Evolutionary conservation across 768 basidiomycete genomes (phyloP).

Genomic region (Cantharellus cinnabarinus): DNA sequence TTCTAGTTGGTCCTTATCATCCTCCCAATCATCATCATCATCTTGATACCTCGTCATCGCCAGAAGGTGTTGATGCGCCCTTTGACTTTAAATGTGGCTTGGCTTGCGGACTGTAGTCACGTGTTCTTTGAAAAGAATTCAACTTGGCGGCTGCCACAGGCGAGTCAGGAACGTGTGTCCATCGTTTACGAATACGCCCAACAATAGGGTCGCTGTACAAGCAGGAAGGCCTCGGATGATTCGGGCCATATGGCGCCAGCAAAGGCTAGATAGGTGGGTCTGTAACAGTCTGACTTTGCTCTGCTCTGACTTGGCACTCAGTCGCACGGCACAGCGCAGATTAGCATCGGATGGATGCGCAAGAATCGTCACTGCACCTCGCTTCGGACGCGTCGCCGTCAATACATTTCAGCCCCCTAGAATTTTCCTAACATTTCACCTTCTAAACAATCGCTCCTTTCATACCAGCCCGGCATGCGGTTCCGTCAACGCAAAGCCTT

Average conservation of each 20-base stretch:
- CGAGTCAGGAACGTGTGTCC: background rate
- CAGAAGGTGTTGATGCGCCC: background rate
- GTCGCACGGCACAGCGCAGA: too few relatives aligned
- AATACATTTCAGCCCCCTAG: too few relatives aligned
- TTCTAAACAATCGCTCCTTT: too few relatives aligned
- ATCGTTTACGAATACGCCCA: background rate
- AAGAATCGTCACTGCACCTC: too few relatives aligned
- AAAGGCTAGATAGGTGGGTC: background rate
- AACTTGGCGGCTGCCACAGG: background rate
- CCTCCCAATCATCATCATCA: too few relatives aligned
- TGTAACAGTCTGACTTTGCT: background rate
- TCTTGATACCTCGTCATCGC: too few relatives aligned
- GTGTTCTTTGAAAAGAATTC: background rate
- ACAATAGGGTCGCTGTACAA: background rate
- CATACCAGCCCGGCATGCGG: too few relatives aligned
- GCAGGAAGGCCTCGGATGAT: background rate
- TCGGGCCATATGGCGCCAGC: background rate
- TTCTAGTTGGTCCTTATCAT: too few relatives aligned
- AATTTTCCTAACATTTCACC: too few relatives aligned
- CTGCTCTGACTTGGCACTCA: conserved; percentile 1
- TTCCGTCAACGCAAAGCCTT: too few relatives aligned
- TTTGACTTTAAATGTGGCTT: background rate
- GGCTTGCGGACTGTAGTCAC: background rate
- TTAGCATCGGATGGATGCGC: too few relatives aligned
- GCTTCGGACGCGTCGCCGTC: too few relatives aligned